phyloP scores from a whole-genome alignment of 1,139 yeast species.

The Taphrina wiesneri region DNA sequence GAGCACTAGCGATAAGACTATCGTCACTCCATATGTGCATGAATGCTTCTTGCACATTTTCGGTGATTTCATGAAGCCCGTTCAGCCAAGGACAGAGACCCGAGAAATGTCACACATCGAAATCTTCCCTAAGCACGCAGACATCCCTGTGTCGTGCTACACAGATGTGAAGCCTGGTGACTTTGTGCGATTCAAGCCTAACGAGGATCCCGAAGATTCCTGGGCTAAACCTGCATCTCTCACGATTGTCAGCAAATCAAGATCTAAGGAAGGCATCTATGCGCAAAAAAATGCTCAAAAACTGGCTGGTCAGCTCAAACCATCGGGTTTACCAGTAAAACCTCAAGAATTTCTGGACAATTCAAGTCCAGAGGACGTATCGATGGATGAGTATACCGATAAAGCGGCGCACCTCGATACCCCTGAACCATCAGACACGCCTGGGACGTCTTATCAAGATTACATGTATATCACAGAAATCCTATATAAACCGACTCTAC shows the following conservation, averaged over 20 bases:
- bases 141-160: background rate
- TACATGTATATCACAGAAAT: conserved; percentile 4
- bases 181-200: background rate
- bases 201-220: background rate
- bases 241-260: background rate
- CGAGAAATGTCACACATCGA: background rate
- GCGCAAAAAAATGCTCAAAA: background rate
- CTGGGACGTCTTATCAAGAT: background rate
- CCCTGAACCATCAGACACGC: too few relatives aligned
- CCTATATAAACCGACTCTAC: background rate
- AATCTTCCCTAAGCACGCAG: background rate
- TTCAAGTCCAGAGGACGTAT: too few relatives aligned
- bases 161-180: background rate
- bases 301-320: background rate
- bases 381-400: background rate
- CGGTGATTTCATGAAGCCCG: background rate
- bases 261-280: background rate
- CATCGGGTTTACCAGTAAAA: too few relatives aligned
- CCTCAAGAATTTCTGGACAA: too few relatives aligned
- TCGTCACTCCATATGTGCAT: conserved; percentile 4
- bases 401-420: too few relatives aligned
- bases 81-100: background rate
- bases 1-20: background rate
- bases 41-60: conserved; percentile 10
- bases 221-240: background rate